Evolutionary conservation across 139 green algal species (phyloP), one percentile per base, ranked within the genome.

Genomic region (Yamagishiella unicocca): DNA sequence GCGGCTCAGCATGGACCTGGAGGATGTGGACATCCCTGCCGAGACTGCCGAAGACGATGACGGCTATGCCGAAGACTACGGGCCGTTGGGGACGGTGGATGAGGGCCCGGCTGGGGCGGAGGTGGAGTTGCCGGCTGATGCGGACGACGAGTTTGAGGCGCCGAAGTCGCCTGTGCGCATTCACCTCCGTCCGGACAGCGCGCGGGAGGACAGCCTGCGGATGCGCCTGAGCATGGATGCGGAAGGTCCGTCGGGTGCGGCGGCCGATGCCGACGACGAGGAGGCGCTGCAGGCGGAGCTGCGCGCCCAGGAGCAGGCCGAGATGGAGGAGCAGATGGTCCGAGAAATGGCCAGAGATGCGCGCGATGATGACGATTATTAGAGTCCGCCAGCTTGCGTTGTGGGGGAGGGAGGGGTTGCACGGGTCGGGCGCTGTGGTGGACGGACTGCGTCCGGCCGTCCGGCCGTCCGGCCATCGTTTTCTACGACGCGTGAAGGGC

Each of bases 141-240:
- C 46, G 40, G 55, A 17, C 29, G 55, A 50, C 4, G 55, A 84
- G 40, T 42, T 37, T 21, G 7, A 42, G n/a, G 8, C 70, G 50
- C 46, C 46, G 9, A 73, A 42, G 55, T 84, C 77, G 38, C 77
- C 77, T 24, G 77, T 84, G n/a, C 77, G 77, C 2, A 38, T 84
- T 55, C 77, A 84, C 55, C 2, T 73, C 27, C 55, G 55, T 7
- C 77, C 77, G 14, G 38, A 73, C 55, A 74, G 77, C 54, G 58
- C 53, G 22, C 33, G 55, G 76, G 10, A 22, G 9, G 38, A 85
- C 33, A 66, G 40, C 38, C n/a, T 85, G 4, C 25, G 37, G 3
- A 24, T 85, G n/a, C 79, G 79, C 14, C n/a, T 85, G 4, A 85
- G 79, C 79, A 75, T 45, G 62, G 80, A 86, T 29, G n/a, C n/a